Conservation (phyloP, 2,329 filamentous ascomycete genomes). For the Colletotrichum sp. region DNA sequence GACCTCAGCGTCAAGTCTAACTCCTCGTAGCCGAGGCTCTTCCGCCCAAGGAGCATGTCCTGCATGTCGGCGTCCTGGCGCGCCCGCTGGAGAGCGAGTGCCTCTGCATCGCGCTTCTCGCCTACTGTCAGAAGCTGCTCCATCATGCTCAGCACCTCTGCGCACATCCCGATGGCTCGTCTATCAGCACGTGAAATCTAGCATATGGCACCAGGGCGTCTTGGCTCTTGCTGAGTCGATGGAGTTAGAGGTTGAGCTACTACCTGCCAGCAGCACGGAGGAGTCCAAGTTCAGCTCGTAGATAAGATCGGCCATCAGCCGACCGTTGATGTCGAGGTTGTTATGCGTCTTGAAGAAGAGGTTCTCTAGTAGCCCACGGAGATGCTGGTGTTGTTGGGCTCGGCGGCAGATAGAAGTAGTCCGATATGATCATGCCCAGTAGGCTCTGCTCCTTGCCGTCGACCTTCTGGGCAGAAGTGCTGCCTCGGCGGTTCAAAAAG, state of each 20-base stretch:
- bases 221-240: background rate
- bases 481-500: background rate
- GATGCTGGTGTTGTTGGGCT: background rate
- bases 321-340: background rate
- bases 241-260: background rate
- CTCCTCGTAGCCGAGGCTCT: background rate
- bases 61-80: background rate
- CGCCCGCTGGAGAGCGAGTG: background rate
- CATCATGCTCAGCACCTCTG: background rate
- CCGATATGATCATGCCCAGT: background rate
- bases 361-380: background rate
- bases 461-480: background rate
- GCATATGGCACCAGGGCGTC: background rate
- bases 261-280: background rate
- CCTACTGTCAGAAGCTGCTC: background rate
- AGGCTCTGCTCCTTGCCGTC: background rate
- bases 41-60: background rate
- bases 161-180: background rate
- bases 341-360: background rate
- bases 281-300: background rate
- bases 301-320: background rate
- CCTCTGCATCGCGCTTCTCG: background rate
- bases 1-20: background rate
- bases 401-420: background rate
- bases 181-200: background rate